Evolutionary conservation across 148 eudicot species (phyloP).

Genomic region (Linanthus parryae): DNA sequence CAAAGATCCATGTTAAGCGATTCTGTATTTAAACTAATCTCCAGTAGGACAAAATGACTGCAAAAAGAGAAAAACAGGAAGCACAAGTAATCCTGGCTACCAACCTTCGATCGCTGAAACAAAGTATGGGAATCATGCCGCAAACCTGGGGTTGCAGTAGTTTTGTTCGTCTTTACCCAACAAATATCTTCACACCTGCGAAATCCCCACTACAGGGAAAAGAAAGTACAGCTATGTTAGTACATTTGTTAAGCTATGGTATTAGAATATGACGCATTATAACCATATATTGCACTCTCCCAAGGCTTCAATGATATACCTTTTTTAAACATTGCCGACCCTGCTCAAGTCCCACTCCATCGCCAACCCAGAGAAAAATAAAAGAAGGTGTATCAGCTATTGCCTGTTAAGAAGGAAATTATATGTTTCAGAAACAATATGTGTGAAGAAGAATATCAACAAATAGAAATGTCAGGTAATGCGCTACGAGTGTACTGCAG

Average conservation of each 20-base stretch:
- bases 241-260: no score
- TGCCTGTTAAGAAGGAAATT: slow-evolving; percentile 39
- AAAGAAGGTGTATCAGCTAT: slow-evolving; percentile 99
- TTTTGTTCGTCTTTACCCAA: slow-evolving; percentile 98
- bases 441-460: background rate
- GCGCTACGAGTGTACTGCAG: background rate
- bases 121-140: slow-evolving; percentile 97
- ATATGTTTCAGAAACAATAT: background rate
- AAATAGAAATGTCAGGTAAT: background rate
- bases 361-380: slow-evolving; percentile 98
- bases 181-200: slow-evolving; percentile 98
- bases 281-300: background rate
- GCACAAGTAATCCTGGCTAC: slow-evolving; percentile 5
- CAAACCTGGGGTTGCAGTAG: slow-evolving; percentile 67
- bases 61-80: slow-evolving; percentile 1
- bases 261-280: no score
- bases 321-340: slow-evolving; percentile 94
- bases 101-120: slow-evolving; percentile 92
- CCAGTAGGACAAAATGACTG: no score
- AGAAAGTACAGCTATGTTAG: slow-evolving; percentile 6
- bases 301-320: slow-evolving; percentile 30
- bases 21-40: no score
- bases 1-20: no score
- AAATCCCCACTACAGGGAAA: slow-evolving; percentile 86
- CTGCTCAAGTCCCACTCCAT: slow-evolving; percentile 96